These are phyloP conservation scores for Mytilinidion resinicola DNA, from an alignment of 495 filamentous ascomycete species.

Conservation along the genomic window DNA sequence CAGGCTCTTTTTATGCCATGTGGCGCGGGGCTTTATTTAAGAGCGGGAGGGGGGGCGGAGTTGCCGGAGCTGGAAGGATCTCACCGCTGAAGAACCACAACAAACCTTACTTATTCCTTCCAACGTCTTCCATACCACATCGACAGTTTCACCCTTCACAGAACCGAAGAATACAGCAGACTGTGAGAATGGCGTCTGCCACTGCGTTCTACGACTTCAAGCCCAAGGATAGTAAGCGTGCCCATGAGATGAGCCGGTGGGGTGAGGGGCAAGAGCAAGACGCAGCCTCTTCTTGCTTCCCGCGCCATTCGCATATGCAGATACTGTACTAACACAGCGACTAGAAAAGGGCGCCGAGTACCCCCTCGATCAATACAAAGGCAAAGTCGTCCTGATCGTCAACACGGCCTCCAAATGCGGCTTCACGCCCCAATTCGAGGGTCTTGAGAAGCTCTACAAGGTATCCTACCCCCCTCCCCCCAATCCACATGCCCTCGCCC, in stretches of 20 bases:
- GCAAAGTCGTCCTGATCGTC: conserved; percentile 91
- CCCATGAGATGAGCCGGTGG: too few relatives aligned
- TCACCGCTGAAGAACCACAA: too few relatives aligned
- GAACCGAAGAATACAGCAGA: neutral
- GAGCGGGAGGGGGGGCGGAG: too few relatives aligned
- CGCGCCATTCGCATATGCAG: neutral
- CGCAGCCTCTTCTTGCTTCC: neutral
- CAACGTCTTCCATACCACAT: too few relatives aligned
- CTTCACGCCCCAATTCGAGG: conserved; percentile 93
- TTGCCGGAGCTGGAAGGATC: too few relatives aligned
- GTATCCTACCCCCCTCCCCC: conserved; percentile 15
- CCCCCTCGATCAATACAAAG: conserved; percentile 61
- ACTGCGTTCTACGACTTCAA: conserved; percentile 90
- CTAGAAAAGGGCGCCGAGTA: conserved; percentile 70
- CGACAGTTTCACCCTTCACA: too few relatives aligned
- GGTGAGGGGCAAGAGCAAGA: too few relatives aligned
- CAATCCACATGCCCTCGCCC: neutral
- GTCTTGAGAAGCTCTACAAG: conserved; percentile 88
- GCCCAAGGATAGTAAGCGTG: conserved; percentile 46
- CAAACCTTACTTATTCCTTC: too few relatives aligned
- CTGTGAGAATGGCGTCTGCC: conserved; percentile 71
- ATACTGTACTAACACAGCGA: neutral
- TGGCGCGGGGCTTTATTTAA: too few relatives aligned
- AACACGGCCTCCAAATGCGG: conserved; percentile 99
- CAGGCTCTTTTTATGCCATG: too few relatives aligned